Evolutionary conservation across 2,329 filamentous ascomycete species (phyloP), one percentile per base, ranked within the genome.

Genomic region (Colletotrichum sp.): DNA sequence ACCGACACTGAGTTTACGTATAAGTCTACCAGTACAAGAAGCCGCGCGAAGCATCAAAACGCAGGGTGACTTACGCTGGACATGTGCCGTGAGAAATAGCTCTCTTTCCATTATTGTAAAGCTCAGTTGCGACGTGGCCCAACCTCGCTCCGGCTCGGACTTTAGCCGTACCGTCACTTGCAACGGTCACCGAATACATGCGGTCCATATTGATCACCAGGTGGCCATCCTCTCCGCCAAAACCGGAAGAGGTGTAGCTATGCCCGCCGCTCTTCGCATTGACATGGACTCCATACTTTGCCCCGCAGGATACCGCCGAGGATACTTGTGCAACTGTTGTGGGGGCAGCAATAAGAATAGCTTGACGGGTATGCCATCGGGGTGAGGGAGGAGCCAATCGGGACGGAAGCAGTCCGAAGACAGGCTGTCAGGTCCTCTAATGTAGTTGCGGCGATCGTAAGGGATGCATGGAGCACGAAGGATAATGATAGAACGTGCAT

Each of bases 241-340:
- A 84, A 9, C 87, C 86, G 72, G 86, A 87, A 0, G 86, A 87
- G 1, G 85, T 87, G 77, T 90, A 91, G 6, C 86, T 88, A 80
- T 90, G 89, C 4, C 88, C 89, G 48, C 89, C 89, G 68, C 86
- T 86, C 78, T 87, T 88, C n/a, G 88, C 85, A 66, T 86, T 88
- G 12, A 89, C 86, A 79, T 87, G 87, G 74, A 88, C 77, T 19
- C 83, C 82, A 25, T 82, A 79, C 72, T 84, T 74, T 3, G 79
- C 81, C 27, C 87, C 89, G 77, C 88, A 90, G 5, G 82, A 78
- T 5, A 91, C 86, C 2, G 87, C 86, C 72, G 86, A 84, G 30
- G 86, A 86, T 5, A 90, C 82, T 67, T 89, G 85, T 65, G 86
- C 80, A 48, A 82, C 78, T 5, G 84, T 88, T 5, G 79, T 83